These are phyloP conservation scores for Chenopodium berlandieri DNA, from an alignment of 148 eudicot genomes.

Conservation along the genomic window DNA sequence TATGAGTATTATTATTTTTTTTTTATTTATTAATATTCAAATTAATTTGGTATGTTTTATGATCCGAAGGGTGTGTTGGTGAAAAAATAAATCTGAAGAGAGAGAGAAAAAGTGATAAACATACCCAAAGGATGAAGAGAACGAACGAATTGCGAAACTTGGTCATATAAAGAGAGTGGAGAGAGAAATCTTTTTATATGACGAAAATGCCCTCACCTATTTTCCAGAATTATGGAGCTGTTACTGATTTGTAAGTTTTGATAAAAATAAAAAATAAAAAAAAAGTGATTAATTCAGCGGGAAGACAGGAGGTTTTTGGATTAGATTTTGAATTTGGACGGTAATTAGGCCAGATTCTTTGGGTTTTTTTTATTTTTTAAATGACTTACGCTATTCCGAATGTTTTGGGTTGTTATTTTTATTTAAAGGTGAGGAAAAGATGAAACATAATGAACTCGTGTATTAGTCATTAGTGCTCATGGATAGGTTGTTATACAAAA, in stretches of 20 bases:
- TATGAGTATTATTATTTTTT: no score
- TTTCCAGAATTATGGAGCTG: constrained; percentile 11
- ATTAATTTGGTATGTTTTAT: not conserved
- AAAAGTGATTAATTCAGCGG: not conserved
- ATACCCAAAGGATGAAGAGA: constrained; percentile 25
- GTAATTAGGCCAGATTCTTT: not conserved
- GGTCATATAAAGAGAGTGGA: constrained; percentile 22
- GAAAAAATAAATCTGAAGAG: constrained; percentile 8
- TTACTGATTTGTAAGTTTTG: not conserved
- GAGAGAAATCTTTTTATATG: constrained; percentile 1
- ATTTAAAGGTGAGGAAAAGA: no score
- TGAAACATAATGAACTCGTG: no score
- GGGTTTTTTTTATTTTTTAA: not conserved
- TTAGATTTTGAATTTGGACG: constrained; percentile 30
- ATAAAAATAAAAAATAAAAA: no score
- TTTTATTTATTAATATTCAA: no score
- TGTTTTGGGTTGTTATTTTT: no score
- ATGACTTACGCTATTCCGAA: no score
- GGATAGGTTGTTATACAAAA: no score
- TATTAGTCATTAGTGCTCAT: no score
- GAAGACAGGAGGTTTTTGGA: constrained; percentile 2
- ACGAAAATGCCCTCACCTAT: constrained; percentile 21
- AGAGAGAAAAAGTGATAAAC: constrained; percentile 7
- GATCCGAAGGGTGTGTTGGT: constrained; percentile 27
- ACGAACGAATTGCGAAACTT: not conserved